These are phyloP conservation scores for Gloeopeniophorella convolvens DNA, from an alignment of 768 basidiomycete species.

Conservation along the genomic window DNA sequence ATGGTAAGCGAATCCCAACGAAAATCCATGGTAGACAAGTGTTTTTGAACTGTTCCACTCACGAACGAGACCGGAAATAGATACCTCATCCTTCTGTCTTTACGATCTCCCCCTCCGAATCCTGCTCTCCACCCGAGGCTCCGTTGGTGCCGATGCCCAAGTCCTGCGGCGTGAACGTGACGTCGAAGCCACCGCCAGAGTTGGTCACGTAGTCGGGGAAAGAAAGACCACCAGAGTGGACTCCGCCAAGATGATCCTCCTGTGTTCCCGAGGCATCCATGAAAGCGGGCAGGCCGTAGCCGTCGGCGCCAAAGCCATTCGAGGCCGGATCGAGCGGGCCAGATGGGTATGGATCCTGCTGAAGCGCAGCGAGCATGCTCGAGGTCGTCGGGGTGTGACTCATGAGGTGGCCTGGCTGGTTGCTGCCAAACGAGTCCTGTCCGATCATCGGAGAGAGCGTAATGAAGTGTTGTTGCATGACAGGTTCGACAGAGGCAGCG, in stretches of 20 bases:
- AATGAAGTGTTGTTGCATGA: conserved; percentile 88
- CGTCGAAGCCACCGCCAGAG: conserved; percentile 61
- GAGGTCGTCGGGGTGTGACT: conserved; percentile 81
- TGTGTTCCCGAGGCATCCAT: conserved; percentile 65
- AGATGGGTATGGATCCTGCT: conserved; percentile 63
- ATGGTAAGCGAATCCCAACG: conserved; percentile 17
- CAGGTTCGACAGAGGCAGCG: conserved; percentile 85
- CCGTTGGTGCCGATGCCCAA: conserved; percentile 48
- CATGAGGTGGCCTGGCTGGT: conserved; percentile 52
- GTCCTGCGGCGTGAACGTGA: conserved; percentile 62
- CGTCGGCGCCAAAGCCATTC: conserved; percentile 58
- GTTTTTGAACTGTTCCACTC: not conserved
- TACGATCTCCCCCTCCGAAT: conserved; percentile 55
- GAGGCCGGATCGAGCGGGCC: conserved; percentile 60
- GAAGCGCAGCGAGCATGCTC: conserved; percentile 85
- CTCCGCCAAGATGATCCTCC: conserved; percentile 55
- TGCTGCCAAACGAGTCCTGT: conserved; percentile 63
- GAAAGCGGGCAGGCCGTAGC: conserved; percentile 65
- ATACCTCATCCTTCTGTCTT: conserved; percentile 51
- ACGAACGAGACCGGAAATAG: conserved; percentile 25
- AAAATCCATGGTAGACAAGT: conserved; percentile 13
- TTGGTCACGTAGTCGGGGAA: conserved; percentile 58
- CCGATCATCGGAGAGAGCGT: conserved; percentile 85
- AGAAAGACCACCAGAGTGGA: conserved; percentile 57
- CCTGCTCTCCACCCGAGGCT: conserved; percentile 44